Evolutionary conservation across 169 alveolate species (phyloP), one percentile per base, ranked within the genome.

Genomic region (Plasmodium chabaudi): DNA sequence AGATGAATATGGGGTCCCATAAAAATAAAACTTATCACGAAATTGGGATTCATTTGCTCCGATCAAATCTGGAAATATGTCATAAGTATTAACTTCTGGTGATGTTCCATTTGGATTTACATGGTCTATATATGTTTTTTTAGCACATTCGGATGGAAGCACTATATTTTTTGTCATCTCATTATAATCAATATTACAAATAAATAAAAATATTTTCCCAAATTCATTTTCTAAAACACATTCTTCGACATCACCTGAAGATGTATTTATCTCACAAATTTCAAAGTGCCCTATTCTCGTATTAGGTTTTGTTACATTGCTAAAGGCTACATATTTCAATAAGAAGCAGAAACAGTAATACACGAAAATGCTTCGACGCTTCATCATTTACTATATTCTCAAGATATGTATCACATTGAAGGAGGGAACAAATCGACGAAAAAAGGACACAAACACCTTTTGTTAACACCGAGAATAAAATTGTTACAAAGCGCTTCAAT

Each of bases 141-240:
- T n/a, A 15, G 88, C 74, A 46, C 88, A 74, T 4, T 23, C 23
- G 2, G 46, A 49, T 19, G 88, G 88, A 6, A 53, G 23, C 5
- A 46, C 15, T 9, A 4, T 6, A n/a, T 61, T 55, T 4, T 3
- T 27, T 12, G 17, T 2, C 60, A 42, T 25, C 13, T 9, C 7
- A 3, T 25, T 12, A 6, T 60, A 39, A 46, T 49, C 39, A 21
- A 27, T 6, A 49, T 74, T 44, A 9, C 88, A 74, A 12, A 59
- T 21, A 74, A 74, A 74, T 74, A 74, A 42, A 13, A 74, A 46
- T 42, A 67, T 49, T 23, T 74, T 74, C 9, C 88, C 88, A 65
- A 74, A 74, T 39, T 74, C 74, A 59, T 74, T 74, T 10, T 74
- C 63, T 55, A 74, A 39, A 42, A 74, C 61, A 23, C 88, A 74